Conservation (phyloP, 306 rosid species). For the Cercis canadensis region DNA sequence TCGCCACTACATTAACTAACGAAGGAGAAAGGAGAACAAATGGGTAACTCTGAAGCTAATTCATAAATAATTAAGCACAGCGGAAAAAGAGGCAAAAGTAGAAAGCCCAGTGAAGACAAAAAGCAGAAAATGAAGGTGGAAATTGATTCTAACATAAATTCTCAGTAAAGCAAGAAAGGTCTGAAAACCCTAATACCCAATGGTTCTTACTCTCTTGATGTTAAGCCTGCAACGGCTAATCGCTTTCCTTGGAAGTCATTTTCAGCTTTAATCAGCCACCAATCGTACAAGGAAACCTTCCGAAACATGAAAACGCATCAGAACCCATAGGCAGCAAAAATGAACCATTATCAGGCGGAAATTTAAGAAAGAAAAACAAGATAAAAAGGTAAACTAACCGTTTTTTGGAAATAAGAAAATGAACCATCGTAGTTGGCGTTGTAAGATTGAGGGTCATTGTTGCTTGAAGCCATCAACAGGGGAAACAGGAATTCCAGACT, state of each 20-base stretch:
- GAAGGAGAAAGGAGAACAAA: not conserved
- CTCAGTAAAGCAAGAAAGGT: too few relatives aligned
- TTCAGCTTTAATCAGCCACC: slow-evolving; percentile 67
- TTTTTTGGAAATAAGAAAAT: slow-evolving; percentile 33
- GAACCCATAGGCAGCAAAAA: not conserved
- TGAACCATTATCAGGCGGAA: not conserved
- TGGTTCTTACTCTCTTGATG: slow-evolving; percentile 52
- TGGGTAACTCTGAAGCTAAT: too few relatives aligned
- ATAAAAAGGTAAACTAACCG: slow-evolving; percentile 24
- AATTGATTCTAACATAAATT: too few relatives aligned
- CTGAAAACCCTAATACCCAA: slow-evolving; percentile 35
- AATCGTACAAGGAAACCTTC: slow-evolving; percentile 63
- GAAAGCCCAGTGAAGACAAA: too few relatives aligned
- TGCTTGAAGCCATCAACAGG: too few relatives aligned
- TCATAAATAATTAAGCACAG: not conserved
- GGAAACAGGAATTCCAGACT: too few relatives aligned
- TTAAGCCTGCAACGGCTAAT: slow-evolving; percentile 65
- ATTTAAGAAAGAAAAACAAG: too few relatives aligned
- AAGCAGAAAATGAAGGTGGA: not conserved
- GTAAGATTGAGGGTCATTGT: too few relatives aligned
- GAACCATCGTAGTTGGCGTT: not conserved
- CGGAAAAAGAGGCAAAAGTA: too few relatives aligned
- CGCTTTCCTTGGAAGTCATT: slow-evolving; percentile 47
- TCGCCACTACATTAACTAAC: not conserved
- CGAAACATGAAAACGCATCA: not conserved